Base-by-base conservation (phyloP, 1,284 basidiomycete genomes). In the Cutaneotrichosporon dermatis region DNA sequence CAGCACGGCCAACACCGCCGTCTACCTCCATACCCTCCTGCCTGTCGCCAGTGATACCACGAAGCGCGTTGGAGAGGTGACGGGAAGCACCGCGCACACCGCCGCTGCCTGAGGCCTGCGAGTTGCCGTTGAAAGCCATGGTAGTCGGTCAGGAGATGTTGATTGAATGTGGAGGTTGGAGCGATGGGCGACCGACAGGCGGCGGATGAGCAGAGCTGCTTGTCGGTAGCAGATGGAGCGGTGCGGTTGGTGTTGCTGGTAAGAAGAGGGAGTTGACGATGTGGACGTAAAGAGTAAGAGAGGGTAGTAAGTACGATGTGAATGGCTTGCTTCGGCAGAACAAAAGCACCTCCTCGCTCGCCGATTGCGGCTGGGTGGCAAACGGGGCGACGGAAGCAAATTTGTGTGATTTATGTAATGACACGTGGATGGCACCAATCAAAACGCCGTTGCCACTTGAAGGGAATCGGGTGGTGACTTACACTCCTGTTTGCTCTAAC, bases 21-120 rank as follows among this genome's bases (percentile, higher is more conserved):
- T 76, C 74, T 7, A 76, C 55, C 8, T 76, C 73, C 74, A 76
- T 76, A 7, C 61, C 33, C 37, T 55, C 54, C 16, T 40, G 37
- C 39, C 9, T 58, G 15, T 65, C 66, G 54, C 60, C 58, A 9
- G 57, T 57, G 40, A 72, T 69, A 3, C 73, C 73, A n/a, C 73
- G 62, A 8, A 74, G 60, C 0, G 74, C 74, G 6, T 62, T 55
- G 6, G 37, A 37, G 9, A 63, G 42, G 7, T 57, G 59, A 0
- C 62, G 53, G 10, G 53, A 51, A 1, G 58, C 59, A 16, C 58
- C 59, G 13, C 61, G 54, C 5, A 53, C 54, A 5, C 48, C 43
- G 41, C 36, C 40, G 16, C 51, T 44, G 40, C 16, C 39, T 13
- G 49, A 50, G 8, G 54, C 25, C 25, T 25, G 34, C 42, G 44